Conservation (phyloP, 2,329 filamentous ascomycete genomes). For the Penicillium sp. region DNA sequence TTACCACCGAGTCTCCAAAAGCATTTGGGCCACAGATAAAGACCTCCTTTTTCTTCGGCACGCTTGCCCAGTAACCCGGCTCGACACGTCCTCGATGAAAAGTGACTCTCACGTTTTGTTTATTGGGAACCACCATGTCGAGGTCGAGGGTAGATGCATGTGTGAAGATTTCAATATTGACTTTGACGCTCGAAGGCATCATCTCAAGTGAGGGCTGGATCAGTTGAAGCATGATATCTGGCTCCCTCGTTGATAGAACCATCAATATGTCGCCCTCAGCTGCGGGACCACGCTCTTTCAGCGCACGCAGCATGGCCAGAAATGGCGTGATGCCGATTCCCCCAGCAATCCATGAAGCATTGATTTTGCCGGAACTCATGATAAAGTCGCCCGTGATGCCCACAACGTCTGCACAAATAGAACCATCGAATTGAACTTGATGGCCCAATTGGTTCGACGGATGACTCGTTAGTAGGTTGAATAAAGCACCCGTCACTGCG, state of each 20-base stretch:
- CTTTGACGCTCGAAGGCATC: background rate
- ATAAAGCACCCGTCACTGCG: constrained; percentile 22
- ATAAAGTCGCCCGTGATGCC: constrained; percentile 17
- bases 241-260: constrained; percentile 15
- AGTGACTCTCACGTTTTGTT: background rate
- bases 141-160: background rate
- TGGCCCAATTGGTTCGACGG: background rate
- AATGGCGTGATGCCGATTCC: constrained; percentile 39
- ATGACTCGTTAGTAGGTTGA: constrained; percentile 11
- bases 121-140: background rate
- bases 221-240: constrained; percentile 10
- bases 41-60: constrained; percentile 11
- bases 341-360: constrained; percentile 27
- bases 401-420: constrained; percentile 10
- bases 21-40: constrained; percentile 27
- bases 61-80: constrained; percentile 10
- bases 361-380: background rate
- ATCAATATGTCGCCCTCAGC: constrained; percentile 1
- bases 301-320: constrained; percentile 30
- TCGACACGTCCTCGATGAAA: constrained; percentile 8
- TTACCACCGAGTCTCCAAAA: constrained; percentile 23
- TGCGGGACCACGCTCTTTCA: constrained; percentile 2
- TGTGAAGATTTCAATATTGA: constrained; percentile 14
- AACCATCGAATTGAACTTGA: background rate
- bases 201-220: constrained; percentile 3